Conservation (phyloP, 176 grass and related monocot species). For the Rhynchospora pubera region DNA sequence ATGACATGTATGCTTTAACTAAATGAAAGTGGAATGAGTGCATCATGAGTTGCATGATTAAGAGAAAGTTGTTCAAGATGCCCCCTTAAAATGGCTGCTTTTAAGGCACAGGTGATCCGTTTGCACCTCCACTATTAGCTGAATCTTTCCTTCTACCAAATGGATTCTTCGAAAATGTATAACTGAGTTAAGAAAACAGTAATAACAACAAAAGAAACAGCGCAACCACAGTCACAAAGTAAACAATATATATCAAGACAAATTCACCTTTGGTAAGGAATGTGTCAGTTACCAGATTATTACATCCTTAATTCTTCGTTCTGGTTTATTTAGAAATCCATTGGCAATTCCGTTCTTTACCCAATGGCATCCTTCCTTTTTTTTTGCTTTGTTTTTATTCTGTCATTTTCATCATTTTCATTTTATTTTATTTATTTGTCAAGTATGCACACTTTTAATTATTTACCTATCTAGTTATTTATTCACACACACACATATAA, state of each 20-base stretch:
- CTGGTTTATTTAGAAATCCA: not conserved
- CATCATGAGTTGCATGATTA: conserved; percentile 59
- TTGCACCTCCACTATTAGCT: conserved; percentile 23
- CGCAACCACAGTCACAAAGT: not conserved
- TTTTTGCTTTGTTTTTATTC: not conserved
- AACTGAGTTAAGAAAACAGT: conserved; percentile 46
- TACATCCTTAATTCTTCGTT: not conserved
- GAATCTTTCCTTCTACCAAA: conserved; percentile 92
- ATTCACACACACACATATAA: not conserved
- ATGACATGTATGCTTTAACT: conserved; percentile 15
- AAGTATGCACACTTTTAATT: not conserved
- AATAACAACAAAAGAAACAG: conserved; percentile 3
- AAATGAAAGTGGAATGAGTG: conserved; percentile 27
- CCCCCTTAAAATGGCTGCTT: conserved; percentile 32
- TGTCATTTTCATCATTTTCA: not conserved
- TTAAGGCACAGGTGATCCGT: conserved; percentile 43
- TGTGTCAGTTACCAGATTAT: not conserved
- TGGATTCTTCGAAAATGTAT: conserved; percentile 84
- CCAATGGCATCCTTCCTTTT: not conserved
- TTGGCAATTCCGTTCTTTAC: not conserved
- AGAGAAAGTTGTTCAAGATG: conserved; percentile 52
- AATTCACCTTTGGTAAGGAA: not conserved
- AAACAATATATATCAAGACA: conserved; percentile 7
- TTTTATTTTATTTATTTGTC: not conserved
- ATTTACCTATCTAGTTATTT: not conserved